Evolutionary conservation across 2,329 filamentous ascomycete genomes (phyloP).

Genomic region (Byssochlamys sp.): DNA sequence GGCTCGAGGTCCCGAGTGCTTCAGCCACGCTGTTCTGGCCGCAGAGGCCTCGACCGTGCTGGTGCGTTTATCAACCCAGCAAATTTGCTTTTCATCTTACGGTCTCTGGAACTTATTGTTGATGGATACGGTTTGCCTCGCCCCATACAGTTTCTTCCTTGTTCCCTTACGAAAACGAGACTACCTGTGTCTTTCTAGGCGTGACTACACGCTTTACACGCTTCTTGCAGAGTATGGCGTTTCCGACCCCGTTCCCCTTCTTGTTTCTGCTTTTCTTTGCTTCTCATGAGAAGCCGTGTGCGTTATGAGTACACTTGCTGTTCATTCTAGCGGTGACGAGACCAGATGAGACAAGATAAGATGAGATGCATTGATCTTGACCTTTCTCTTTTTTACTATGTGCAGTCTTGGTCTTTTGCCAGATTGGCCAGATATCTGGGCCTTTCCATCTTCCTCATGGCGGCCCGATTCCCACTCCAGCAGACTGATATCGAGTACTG

Average conservation of each 20-base stretch:
- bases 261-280: not conserved
- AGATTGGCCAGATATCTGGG: not conserved
- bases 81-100: not conserved
- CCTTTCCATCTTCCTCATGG: not conserved
- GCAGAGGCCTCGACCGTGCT: not conserved
- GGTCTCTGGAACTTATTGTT: not conserved
- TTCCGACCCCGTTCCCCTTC: constrained; percentile 1
- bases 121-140: not conserved
- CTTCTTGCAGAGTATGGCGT: constrained; percentile 17
- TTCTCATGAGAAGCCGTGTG: not conserved
- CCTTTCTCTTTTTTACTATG: not conserved
- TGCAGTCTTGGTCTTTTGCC: not conserved
- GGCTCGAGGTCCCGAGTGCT: not conserved
- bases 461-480: not conserved
- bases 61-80: not conserved
- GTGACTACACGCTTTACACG: not conserved
- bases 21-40: not conserved
- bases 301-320: not conserved
- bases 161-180: not conserved
- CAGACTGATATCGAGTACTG: not conserved
- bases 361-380: not conserved
- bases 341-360: not conserved
- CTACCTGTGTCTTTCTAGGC: not conserved
- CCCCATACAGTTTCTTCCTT: not conserved
- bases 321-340: not conserved